Base-by-base conservation (phyloP, 163 green algal genomes). In the Scenedesmus sp. region DNA sequence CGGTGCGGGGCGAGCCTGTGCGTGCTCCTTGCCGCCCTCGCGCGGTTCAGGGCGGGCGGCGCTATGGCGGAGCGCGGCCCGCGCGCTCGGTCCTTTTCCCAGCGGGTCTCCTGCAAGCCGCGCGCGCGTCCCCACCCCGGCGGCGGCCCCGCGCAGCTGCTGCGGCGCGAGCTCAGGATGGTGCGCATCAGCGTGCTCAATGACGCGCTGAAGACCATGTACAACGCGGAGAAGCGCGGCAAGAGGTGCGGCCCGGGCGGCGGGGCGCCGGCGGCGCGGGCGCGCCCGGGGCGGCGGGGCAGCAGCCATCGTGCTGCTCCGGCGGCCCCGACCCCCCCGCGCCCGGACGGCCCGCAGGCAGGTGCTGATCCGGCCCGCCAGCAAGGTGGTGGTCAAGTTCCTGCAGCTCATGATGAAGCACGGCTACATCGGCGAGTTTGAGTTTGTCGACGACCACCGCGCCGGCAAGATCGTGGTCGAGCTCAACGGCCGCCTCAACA, bases 311-410 rank as follows among this genome's bases (percentile, higher is more conserved):
- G n/a, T n/a, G n/a, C n/a, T n/a, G n/a, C n/a, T 17, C 48, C 64
- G 66, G n/a, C n/a, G n/a, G n/a, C n/a, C n/a, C n/a, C n/a, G n/a
- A n/a, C n/a, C n/a, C n/a, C n/a, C n/a, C n/a, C n/a, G n/a, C n/a
- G n/a, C n/a, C n/a, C n/a, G n/a, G n/a, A n/a, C n/a, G n/a, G n/a
- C n/a, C n/a, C n/a, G n/a, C n/a, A n/a, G 71, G 60, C 96, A 99
- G 87, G 96, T 99, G 78, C 88, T 99, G 66, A 91, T 99, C 76
- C 80, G 96, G 51, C 96, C 96, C 7, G 93, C 91, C 58, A 97
- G 90, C 84, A 99, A 99, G 91, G 97, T 99, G 81, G 93, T 99
- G 60, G 97, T 99, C 89, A 99, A 99, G 90, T 99, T 99, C 87
- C 91, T 99, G 81, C 92, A 96, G 85, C 92, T 99, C 28, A 99